Base-by-base conservation (phyloP, 2,329 filamentous ascomycete species). In the Trichoderma polysporum region DNA sequence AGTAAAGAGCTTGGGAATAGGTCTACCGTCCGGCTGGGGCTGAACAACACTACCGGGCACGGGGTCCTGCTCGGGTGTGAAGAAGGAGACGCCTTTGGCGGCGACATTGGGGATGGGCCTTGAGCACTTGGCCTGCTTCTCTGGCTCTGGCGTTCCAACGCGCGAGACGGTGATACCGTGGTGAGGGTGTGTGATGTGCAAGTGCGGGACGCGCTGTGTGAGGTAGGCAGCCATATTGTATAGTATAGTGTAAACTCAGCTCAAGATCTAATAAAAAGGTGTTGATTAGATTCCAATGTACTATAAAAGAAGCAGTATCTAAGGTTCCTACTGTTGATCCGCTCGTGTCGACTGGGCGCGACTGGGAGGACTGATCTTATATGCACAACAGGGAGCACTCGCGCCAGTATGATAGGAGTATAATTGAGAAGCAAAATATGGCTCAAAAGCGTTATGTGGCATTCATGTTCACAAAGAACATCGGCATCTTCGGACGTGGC, bases 31-130 rank as follows among this genome's bases (percentile, higher is more conserved):
- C 4, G 8, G 10, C 12, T 65, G 50, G 25, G 22, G 19, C 29
- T 66, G 65, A 33, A 31, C 50, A 19, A 25, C 60, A 81, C 39
- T 82, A 7, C 82, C 83, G 0, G 80, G 73, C 0, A 80, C 77
- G 1, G 81, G 80, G 0, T 73, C 69, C 70, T 85, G 82, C 4
- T 75, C 78, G 0, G 83, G 82, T 0, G 82, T 84, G 74, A 79
- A 85, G 71, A 79, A 84, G 10, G 83, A 79, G 58, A 80, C 59
- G 15, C 68, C 69, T 27, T 74, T 66, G 12, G 75, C 76, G 2
- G 74, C 69, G 19, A 73, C 69, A 62, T 77, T 73, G 12, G 69
- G 66, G 19, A 73, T 66, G 19, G 60, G 49, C n/a, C 19, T n/a
- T 25, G 49, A 37, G 13, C 60, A 63, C 25, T 63, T 63, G 49